Evolutionary conservation across 495 filamentous ascomycete genomes (phyloP).

Genomic region (Hypoxylon perforatum): DNA sequence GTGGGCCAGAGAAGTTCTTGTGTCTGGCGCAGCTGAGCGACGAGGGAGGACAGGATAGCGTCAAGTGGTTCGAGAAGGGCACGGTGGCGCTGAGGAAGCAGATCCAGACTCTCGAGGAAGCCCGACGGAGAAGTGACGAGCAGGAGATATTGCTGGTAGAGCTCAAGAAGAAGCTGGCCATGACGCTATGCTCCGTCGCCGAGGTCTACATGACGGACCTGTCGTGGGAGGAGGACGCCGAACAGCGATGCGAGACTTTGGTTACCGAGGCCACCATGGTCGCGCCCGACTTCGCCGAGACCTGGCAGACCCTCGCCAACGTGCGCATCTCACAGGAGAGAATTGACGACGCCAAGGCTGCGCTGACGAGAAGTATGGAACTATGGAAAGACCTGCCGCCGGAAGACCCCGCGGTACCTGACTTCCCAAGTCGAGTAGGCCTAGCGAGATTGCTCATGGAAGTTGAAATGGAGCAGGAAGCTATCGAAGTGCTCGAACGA

Average conservation of each 20-base stretch:
- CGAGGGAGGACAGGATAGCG: constrained; percentile 83
- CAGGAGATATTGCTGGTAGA: constrained; percentile 64
- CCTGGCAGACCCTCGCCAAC: constrained; percentile 92
- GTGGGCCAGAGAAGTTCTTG: constrained; percentile 93
- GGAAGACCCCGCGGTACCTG: constrained; percentile 73
- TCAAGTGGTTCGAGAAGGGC: constrained; percentile 89
- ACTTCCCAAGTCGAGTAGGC: constrained; percentile 84
- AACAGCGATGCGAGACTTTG: constrained; percentile 81
- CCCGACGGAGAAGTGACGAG: constrained; percentile 50
- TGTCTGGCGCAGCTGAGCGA: constrained; percentile 95
- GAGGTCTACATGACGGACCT: constrained; percentile 99
- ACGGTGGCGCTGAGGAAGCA: constrained; percentile 72
- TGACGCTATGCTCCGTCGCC: constrained; percentile 86
- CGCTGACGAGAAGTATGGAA: constrained; percentile 77
- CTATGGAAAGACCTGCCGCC: constrained; percentile 81
- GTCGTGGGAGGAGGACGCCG: constrained; percentile 88
- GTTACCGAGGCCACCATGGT: constrained; percentile 87
- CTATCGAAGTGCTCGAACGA: constrained; percentile 84
- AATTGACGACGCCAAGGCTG: constrained; percentile 79
- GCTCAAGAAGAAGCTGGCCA: constrained; percentile 81
- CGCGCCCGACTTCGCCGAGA: constrained; percentile 78
- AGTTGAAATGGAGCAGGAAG: constrained; percentile 83
- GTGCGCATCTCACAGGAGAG: constrained; percentile 89
- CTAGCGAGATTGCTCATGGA: constrained; percentile 89
- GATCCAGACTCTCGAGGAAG: constrained; percentile 64